Base-by-base conservation (phyloP, 805 yeast genomes). In the Saccharomyces paradoxus region DNA sequence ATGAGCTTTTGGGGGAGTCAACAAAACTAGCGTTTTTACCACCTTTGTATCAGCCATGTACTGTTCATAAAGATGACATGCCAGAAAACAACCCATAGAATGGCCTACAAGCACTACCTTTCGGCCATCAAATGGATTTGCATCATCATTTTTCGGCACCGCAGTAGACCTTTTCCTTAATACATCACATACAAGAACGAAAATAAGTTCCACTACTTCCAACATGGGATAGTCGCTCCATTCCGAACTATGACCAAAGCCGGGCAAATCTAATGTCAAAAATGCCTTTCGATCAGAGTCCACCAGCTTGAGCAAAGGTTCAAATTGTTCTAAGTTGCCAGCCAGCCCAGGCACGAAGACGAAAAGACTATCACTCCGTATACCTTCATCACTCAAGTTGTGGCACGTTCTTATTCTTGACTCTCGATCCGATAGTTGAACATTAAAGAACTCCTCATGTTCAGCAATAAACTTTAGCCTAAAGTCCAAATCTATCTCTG, bases 311-410 rank as follows among this genome's bases (percentile, higher is more conserved):
- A 88, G 70, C 41, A 88, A 71, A 1, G 85, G 83, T 63, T 87
- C 94, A 67, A 91, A 91, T 67, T 90, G 97, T 24, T 89, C 81
- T 65, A 87, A 74, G 61, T 84, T 92, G 1, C 98, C 98, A 1
- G 97, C 98, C 22, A 92, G 69, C 0, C 98, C 98, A 72, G 90
- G 97, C 21, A 91, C 65, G 54, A 89, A 80, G 2, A 89, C 70
- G 5, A 86, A 68, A 2, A 83, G 72, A 0, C 95, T 31, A 0
- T 50, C 51, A 29, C 46, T 24, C 6, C 32, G 31, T 26, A 22
- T 30, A 17, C 31, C 49, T 6, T 49, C 48, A 24, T 47, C 53
- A 22, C 14, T 48, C 7, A 64, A 21, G 58, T 67, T 66, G 51
- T 66, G 66, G 48, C 69, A 63, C 1, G 59, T 52, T 26, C 67